Evolutionary conservation across 2,329 filamentous ascomycete genomes (phyloP).

Genomic region (Aureobasidium lini): DNA sequence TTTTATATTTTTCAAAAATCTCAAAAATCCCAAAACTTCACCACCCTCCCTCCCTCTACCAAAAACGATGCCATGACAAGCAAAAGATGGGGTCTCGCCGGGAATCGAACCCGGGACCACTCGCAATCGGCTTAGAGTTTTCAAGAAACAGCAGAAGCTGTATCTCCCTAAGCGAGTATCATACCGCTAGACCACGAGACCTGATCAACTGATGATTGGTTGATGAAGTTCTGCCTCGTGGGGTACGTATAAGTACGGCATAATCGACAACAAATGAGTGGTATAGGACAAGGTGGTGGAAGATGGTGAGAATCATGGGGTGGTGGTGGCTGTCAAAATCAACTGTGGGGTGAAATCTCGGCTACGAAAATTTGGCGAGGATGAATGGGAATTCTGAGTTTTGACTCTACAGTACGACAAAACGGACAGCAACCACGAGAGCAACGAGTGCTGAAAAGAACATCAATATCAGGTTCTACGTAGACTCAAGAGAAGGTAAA

Average conservation of each 20-base stretch:
- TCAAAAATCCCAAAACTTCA: neutral
- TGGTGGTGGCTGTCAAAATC: neutral
- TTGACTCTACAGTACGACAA: too few relatives aligned
- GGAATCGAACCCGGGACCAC: conserved; percentile 7
- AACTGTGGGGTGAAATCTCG: neutral
- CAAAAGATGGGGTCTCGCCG: neutral
- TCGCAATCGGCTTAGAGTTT: conserved; percentile 8
- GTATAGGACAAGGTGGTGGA: too few relatives aligned
- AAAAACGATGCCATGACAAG: neutral
- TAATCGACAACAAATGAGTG: too few relatives aligned
- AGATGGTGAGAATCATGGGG: too few relatives aligned
- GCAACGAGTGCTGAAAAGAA: too few relatives aligned
- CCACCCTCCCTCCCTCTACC: neutral
- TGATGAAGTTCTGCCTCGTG: neutral
- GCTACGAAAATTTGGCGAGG: neutral
- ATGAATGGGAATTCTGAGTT: too few relatives aligned
- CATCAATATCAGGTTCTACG: too few relatives aligned
- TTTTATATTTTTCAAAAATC: too few relatives aligned
- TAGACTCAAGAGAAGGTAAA: too few relatives aligned
- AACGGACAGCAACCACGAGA: too few relatives aligned
- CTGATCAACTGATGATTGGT: neutral
- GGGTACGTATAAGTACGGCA: too few relatives aligned
- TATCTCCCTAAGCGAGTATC: conserved; percentile 7
- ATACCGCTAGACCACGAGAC: conserved; percentile 8
- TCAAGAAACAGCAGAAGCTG: neutral